These are phyloP conservation scores for Neofusicoccum laricinum DNA, from an alignment of 2,329 filamentous ascomycete genomes.

Conservation along the genomic window DNA sequence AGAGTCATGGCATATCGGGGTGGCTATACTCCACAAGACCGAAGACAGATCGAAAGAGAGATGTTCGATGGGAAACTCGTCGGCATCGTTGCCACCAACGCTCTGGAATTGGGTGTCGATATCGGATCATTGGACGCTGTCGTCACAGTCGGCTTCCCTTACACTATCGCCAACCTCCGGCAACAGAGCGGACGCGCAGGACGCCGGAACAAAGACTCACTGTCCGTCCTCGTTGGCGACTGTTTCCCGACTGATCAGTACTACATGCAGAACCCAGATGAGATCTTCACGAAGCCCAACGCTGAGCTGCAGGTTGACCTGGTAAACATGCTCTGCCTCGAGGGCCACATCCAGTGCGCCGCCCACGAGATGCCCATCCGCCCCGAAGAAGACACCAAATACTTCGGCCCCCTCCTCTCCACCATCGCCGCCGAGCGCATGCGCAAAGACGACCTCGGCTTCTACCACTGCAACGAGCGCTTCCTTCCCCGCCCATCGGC, in stretches of 20 bases:
- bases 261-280: conserved; percentile 94
- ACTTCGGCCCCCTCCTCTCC: conserved; percentile 73
- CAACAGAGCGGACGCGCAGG: conserved; percentile 95
- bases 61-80: conserved; percentile 96
- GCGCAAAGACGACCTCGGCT: conserved; percentile 70
- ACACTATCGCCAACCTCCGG: conserved; percentile 88
- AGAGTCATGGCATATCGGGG: conserved; percentile 95
- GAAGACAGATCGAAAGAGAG: conserved; percentile 82
- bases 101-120: conserved; percentile 89
- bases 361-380: conserved; percentile 91
- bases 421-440: conserved; percentile 73
- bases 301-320: conserved; percentile 86
- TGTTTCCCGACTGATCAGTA: conserved; percentile 89
- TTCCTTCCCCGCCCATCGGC: conserved; percentile 83
- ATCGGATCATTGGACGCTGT: conserved; percentile 94
- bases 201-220: conserved; percentile 85
- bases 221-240: conserved; percentile 87
- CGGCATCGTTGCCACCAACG: conserved; percentile 90
- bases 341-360: conserved; percentile 93
- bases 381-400: conserved; percentile 69
- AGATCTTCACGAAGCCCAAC: conserved; percentile 89
- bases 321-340: conserved; percentile 84
- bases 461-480: conserved; percentile 84
- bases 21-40: conserved; percentile 88
- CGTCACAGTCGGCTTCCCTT: conserved; percentile 89